Evolutionary conservation across 768 basidiomycete genomes (phyloP).

Genomic region (Lactarius sanguifluus): DNA sequence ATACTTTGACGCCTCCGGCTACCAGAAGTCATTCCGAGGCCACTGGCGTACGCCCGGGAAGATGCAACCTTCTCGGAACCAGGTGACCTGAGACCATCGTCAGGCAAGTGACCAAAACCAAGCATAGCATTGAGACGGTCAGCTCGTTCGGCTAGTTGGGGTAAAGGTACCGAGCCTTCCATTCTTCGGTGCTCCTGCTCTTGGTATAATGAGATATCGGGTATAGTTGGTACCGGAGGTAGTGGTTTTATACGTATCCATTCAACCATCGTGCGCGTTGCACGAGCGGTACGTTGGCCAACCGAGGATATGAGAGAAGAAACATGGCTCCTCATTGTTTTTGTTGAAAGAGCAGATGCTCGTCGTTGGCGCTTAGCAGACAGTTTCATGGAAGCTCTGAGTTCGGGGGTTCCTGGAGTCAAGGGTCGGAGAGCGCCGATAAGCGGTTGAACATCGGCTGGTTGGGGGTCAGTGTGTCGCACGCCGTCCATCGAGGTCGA

Average conservation of each 20-base stretch:
- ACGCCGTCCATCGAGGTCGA: neutral
- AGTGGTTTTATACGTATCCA: constrained; percentile 55
- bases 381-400: neutral
- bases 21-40: constrained; percentile 11
- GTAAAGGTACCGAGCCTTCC: constrained; percentile 52
- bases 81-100: constrained; percentile 41
- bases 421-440: neutral
- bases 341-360: constrained; percentile 45
- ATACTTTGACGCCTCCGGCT: constrained; percentile 17
- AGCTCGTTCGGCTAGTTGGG: constrained; percentile 52
- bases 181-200: constrained; percentile 44
- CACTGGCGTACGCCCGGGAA: constrained; percentile 9
- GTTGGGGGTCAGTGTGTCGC: neutral
- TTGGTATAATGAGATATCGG: constrained; percentile 44
- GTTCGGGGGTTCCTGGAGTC: constrained; percentile 12
- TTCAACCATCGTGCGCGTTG: constrained; percentile 17
- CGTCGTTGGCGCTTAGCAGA: constrained; percentile 30
- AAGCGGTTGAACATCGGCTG: neutral
- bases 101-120: constrained; percentile 55
- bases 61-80: constrained; percentile 8
- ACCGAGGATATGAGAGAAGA: constrained; percentile 51
- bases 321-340: constrained; percentile 43
- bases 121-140: constrained; percentile 49
- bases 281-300: constrained; percentile 25
- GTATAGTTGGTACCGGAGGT: constrained; percentile 57